A percentile compares a stretch with the other conserved stretches of the same genome.
These are phyloP conservation scores for Syncephalis plumigaleata DNA, from an alignment of 371 early-diverging fungal species.

Conservation along the genomic window DNA sequence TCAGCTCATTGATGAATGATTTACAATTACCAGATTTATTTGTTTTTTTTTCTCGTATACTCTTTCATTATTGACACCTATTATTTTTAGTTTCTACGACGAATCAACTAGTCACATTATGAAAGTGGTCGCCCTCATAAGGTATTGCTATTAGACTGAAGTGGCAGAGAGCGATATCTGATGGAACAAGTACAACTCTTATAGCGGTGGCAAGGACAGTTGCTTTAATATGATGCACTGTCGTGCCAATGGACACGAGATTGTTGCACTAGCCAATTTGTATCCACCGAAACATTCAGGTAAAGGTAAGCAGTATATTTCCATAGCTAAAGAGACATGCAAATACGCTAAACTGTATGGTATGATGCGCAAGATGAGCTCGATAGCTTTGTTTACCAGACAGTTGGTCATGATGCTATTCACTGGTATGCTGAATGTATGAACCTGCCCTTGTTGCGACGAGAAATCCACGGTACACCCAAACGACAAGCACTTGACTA, in stretches of 20 bases:
- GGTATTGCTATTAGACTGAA: neutral
- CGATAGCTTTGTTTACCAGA: slow-evolving; percentile 99
- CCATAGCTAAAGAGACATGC: neutral
- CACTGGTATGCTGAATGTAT: slow-evolving; percentile 74
- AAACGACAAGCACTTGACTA: slow-evolving; percentile 48
- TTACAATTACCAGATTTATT: too few relatives aligned
- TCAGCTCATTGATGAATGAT: too few relatives aligned
- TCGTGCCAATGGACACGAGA: slow-evolving; percentile 84
- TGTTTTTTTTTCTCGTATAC: too few relatives aligned
- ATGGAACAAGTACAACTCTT: neutral
- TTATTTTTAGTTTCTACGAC: neutral
- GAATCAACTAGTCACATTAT: too few relatives aligned
- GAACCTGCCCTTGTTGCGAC: slow-evolving; percentile 75
- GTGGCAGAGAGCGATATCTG: neutral
- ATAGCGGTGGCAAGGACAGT: slow-evolving; percentile 99
- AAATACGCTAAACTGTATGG: neutral
- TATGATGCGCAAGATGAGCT: slow-evolving; percentile 50
- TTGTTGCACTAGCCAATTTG: slow-evolving; percentile 90
- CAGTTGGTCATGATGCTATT: slow-evolving; percentile 93
- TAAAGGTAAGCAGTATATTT: slow-evolving; percentile 27
- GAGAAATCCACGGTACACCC: slow-evolving; percentile 58
- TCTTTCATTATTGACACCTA: too few relatives aligned
- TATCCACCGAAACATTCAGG: slow-evolving; percentile 43
- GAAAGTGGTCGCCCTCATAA: slow-evolving; percentile 11
- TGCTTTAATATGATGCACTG: slow-evolving; percentile 93